A percentile compares a stretch with the other conserved stretches of the same genome.
Conservation (phyloP, 129 eudicot species). For the Glebionis coronaria region DNA sequence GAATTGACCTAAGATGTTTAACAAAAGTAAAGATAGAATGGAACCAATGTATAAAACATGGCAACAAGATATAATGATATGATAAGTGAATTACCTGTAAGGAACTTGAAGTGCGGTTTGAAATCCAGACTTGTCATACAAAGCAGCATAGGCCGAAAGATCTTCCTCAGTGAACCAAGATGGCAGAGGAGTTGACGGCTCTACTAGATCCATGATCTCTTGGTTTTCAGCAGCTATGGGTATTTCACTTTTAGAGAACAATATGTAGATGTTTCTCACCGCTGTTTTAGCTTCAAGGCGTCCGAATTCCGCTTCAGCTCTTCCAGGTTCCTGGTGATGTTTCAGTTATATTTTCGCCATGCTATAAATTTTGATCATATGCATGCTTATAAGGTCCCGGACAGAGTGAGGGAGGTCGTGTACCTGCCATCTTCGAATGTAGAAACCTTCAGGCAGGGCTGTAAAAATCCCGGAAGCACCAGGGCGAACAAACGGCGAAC, state of each 20-base stretch:
- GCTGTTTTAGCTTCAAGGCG: conserved; percentile 46
- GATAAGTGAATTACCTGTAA: conserved; percentile 35
- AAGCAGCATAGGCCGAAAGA: conserved; percentile 33
- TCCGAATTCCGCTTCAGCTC: conserved; percentile 59
- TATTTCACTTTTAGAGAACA: conserved; percentile 44
- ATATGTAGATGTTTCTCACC: conserved; percentile 40
- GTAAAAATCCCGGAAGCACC: not conserved
- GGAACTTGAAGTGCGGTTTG: conserved; percentile 53
- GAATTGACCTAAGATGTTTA: not conserved
- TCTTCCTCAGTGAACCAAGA: conserved; percentile 54
- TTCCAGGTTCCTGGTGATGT: conserved; percentile 38
- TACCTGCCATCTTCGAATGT: conserved; percentile 48
- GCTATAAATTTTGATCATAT: too few species aligned
- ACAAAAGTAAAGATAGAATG: not conserved
- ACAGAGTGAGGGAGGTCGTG: too few species aligned
- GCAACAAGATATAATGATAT: not conserved
- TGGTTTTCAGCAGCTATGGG: conserved; percentile 41
- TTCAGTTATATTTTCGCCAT: not conserved
- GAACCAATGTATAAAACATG: not conserved
- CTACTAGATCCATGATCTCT: conserved; percentile 60
- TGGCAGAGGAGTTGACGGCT: conserved; percentile 40
- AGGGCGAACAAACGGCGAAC: conserved; percentile 35
- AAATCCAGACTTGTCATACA: conserved; percentile 51
- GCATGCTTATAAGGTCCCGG: too few species aligned
- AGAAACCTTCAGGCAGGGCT: conserved; percentile 47